Conservation (phyloP, 257 asterid genomes). For the Solanum habrochaites region DNA sequence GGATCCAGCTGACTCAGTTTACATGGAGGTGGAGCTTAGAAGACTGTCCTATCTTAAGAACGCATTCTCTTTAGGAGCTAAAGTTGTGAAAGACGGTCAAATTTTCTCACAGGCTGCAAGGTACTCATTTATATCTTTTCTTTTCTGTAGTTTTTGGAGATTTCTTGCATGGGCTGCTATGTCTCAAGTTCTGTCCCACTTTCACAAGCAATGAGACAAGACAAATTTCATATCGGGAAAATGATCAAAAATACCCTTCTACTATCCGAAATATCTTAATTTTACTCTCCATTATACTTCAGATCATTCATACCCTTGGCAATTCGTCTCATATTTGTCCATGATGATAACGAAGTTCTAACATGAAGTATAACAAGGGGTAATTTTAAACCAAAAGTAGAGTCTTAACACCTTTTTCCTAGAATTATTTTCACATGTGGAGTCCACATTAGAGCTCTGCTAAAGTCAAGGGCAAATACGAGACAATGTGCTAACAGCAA, state of each 20-base stretch:
- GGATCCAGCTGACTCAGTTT: constrained; percentile 74
- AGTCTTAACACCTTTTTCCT: neutral
- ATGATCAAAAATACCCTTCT: neutral
- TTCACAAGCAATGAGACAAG: neutral
- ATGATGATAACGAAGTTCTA: neutral
- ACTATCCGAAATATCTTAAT: neutral
- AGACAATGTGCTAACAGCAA: neutral
- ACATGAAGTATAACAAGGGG: neutral
- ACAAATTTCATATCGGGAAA: neutral
- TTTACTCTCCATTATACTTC: neutral
- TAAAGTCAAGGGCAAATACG: neutral
- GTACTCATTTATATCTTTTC: constrained; percentile 12
- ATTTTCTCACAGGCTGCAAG: constrained; percentile 23
- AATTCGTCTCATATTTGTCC: neutral
- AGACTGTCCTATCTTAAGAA: constrained; percentile 60
- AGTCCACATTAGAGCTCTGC: neutral
- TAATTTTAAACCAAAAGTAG: neutral
- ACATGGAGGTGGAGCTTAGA: constrained; percentile 89
- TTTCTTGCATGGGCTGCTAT: neutral
- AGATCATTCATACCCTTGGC: neutral
- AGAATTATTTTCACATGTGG: neutral
- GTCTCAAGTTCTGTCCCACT: neutral
- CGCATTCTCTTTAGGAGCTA: constrained; percentile 15
- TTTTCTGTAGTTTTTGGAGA: neutral
- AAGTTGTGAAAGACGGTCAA: constrained; percentile 15